Conservation (phyloP, 371 early-diverging fungal species). For the Mucor lusitanicus region DNA sequence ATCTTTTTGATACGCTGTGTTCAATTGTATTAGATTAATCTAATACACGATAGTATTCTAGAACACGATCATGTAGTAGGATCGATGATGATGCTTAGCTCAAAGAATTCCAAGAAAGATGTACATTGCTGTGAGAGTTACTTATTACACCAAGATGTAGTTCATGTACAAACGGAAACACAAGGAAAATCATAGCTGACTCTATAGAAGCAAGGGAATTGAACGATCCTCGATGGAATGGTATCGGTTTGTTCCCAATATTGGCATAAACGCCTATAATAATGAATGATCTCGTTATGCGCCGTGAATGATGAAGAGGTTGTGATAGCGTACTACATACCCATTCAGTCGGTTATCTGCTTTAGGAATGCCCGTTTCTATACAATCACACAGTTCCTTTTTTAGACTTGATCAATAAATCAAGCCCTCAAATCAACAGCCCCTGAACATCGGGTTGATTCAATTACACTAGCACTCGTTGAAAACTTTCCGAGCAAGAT, state of each 20-base stretch:
- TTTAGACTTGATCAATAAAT: neutral
- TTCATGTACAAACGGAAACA: neutral
- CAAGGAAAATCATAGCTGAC: neutral
- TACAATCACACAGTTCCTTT: neutral
- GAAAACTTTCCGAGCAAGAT: neutral
- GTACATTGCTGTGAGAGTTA: neutral
- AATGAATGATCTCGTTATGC: neutral
- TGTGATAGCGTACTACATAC: neutral
- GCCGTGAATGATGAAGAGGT: too few relatives aligned
- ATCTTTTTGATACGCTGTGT: too few relatives aligned
- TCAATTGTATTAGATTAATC: too few relatives aligned
- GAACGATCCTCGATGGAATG: neutral
- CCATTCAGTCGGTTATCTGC: neutral
- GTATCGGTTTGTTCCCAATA: neutral
- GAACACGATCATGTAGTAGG: neutral
- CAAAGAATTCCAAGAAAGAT: neutral
- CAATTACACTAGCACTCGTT: neutral
- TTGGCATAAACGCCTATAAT: neutral
- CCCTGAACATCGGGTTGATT: neutral
- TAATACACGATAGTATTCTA: neutral
- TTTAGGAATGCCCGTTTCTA: neutral
- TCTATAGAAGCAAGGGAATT: neutral
- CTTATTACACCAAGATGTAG: neutral
- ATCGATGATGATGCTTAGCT: neutral
- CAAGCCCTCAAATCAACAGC: too few relatives aligned